Evolutionary conservation across 805 yeast genomes (phyloP), one percentile per base, ranked within the genome.

Genomic region (Teunomyces atbi): DNA sequence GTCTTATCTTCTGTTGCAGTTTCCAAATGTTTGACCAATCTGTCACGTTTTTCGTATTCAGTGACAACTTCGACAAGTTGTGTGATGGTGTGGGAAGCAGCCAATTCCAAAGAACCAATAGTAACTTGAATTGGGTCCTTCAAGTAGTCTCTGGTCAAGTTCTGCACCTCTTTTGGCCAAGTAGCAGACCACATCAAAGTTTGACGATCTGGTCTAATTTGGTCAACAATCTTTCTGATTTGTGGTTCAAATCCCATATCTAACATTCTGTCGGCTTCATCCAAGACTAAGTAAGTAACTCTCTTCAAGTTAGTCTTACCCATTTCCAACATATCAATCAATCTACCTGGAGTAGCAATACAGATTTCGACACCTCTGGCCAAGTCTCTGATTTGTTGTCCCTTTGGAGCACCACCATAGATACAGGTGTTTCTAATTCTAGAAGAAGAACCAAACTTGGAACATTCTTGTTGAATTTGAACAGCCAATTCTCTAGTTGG

Each of bases 171-270:
- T 80, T 91, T 92, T 61, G 99, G 99, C 99, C 99, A 94, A 46
- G 99, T 94, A 58, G 99, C 99, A 52, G 98, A 92, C 98, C 98
- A 94, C 97, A 94, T 89, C 61, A 92, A 79, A 51, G 99, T 94
- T 77, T 94, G 99, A 79, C 98, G 90, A 71, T 94, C 99, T 52
- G 99, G 99, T 78, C 99, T 88, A 68, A 94, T 94, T 79, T 92
- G 98, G 61, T 86, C 91, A 57, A 94, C 92, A 71, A 94, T 94
- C 76, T 92, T 92, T 80, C 99, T 85, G 71, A 94, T 94, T 81
- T 92, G 98, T 58, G 98, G 98, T 79, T 94, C 99, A 71, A 94
- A 94, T 70, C 99, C 99, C 99, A 94, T 94, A 78, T 94, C 99
- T 75, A 94, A 83, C 99, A 94, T 94, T 80, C 99, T 88, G 74